phyloP scores from a whole-genome alignment of 371 early-diverging fungal species.

The Capillidium rhysosporum region DNA sequence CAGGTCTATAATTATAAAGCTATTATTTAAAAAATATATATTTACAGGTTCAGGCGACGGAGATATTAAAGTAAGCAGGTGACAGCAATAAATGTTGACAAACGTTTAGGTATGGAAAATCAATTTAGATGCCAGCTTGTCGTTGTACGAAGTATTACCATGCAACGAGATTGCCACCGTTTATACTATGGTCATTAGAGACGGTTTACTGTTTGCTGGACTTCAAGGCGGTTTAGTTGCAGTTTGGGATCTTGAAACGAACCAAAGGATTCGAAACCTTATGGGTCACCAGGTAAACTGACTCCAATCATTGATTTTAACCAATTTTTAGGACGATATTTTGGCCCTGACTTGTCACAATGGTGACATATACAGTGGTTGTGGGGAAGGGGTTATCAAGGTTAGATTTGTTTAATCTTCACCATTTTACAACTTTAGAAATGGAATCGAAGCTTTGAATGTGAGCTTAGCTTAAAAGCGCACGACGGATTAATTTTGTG shows the following conservation, averaged over 20 bases:
- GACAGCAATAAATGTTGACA: background rate
- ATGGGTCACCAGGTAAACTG: conserved; percentile 29
- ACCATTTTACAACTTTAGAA: conserved; percentile 11
- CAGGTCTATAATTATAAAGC: conserved; percentile 15
- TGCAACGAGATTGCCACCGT: conserved; percentile 30
- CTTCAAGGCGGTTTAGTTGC: conserved; percentile 58
- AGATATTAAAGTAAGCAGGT: conserved; percentile 25
- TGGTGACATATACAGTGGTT: conserved; percentile 37
- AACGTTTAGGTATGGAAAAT: conserved; percentile 31
- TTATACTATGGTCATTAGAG: conserved; percentile 35
- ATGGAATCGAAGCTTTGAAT: conserved; percentile 51
- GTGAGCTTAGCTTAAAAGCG: conserved; percentile 30
- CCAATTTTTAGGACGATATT: conserved; percentile 32
- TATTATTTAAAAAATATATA: background rate
- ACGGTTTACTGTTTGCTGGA: conserved; percentile 53
- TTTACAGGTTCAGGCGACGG: conserved; percentile 45
- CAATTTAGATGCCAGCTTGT: conserved; percentile 13
- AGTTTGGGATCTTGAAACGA: conserved; percentile 63
- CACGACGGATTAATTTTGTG: conserved; percentile 43
- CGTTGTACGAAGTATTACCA: conserved; percentile 17
- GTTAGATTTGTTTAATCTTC: conserved; percentile 10
- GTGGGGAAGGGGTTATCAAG: conserved; percentile 57
- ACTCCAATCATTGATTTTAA: background rate
- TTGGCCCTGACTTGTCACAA: conserved; percentile 25
- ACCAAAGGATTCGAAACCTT: conserved; percentile 44